Evolutionary conservation across 2,329 filamentous ascomycete genomes (phyloP).

Genomic region (Cladosporium velox): DNA sequence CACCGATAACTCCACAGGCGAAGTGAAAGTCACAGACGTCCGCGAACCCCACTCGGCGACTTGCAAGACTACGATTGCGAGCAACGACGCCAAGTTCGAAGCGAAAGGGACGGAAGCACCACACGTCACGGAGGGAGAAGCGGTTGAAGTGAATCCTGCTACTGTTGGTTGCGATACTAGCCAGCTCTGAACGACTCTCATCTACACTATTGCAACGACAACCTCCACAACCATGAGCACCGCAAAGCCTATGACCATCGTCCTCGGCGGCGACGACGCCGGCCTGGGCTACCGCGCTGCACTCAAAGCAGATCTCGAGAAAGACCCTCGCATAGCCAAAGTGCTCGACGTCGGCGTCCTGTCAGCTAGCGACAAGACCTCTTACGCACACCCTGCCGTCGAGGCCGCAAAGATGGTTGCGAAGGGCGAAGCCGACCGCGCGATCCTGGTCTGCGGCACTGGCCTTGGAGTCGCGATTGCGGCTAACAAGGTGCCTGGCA

Average conservation of each 20-base stretch:
- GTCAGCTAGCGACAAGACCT: slow-evolving; percentile 68
- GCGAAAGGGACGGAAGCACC: slow-evolving; percentile 34
- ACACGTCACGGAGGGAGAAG: slow-evolving; percentile 24
- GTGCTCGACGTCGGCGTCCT: slow-evolving; percentile 75
- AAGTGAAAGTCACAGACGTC: slow-evolving; percentile 39
- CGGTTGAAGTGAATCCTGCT: slow-evolving; percentile 24
- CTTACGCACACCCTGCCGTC: slow-evolving; percentile 78
- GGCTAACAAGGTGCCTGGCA: slow-evolving; percentile 85
- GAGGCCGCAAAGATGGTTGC: slow-evolving; percentile 67
- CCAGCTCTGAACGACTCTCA: slow-evolving; percentile 30
- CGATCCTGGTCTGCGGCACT: slow-evolving; percentile 80
- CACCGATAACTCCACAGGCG: slow-evolving; percentile 39
- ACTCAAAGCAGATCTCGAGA: slow-evolving; percentile 71
- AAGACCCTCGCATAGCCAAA: slow-evolving; percentile 65
- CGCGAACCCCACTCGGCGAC: slow-evolving; percentile 38
- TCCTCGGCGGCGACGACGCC: slow-evolving; percentile 68
- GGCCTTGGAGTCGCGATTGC: slow-evolving; percentile 83
- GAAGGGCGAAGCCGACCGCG: slow-evolving; percentile 69
- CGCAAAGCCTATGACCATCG: slow-evolving; percentile 50
- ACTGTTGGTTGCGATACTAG: slow-evolving; percentile 36
- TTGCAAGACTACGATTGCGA: slow-evolving; percentile 38
- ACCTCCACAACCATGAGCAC: slow-evolving; percentile 26
- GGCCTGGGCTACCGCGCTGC: slow-evolving; percentile 77
- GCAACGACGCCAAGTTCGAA: slow-evolving; percentile 40
- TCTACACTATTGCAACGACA: neutral